Percentiles rank a stretch among this genome's conserved stretches.
phyloP scores from a whole-genome alignment of 345 rosid genomes.

The Ailanthus altissimus region DNA sequence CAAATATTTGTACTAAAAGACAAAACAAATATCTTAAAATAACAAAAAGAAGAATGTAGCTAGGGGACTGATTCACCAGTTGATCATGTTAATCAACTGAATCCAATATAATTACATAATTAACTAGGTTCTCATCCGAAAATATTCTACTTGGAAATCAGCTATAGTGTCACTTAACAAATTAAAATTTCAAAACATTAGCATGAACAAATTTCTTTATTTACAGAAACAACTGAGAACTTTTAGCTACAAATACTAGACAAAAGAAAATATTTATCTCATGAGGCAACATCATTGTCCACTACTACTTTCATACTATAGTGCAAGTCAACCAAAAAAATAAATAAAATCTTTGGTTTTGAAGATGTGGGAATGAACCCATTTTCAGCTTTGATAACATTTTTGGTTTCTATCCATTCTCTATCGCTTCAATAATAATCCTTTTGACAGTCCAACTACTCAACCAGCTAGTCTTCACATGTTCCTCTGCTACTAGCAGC shows the following conservation, averaged over 20 bases:
- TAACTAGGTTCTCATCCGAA: neutral
- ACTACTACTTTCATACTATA: neutral
- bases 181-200: neutral
- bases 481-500: neutral
- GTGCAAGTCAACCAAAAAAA: neutral
- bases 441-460: neutral
- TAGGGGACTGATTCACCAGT: neutral
- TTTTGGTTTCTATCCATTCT: neutral
- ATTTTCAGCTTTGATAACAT: neutral
- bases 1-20: neutral
- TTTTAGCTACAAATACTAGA: neutral
- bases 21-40: neutral
- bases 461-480: neutral
- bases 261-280: slow-evolving; percentile 2
- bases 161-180: neutral
- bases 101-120: neutral
- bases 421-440: neutral
- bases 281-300: neutral
- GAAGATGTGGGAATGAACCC: neutral
- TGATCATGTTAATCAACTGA: slow-evolving; percentile 6
- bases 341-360: neutral
- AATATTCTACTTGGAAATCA: neutral
- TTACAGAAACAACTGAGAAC: neutral
- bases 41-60: neutral
- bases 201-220: neutral